Conservation (phyloP, 1,284 basidiomycete genomes). For the Boletus mariae region DNA sequence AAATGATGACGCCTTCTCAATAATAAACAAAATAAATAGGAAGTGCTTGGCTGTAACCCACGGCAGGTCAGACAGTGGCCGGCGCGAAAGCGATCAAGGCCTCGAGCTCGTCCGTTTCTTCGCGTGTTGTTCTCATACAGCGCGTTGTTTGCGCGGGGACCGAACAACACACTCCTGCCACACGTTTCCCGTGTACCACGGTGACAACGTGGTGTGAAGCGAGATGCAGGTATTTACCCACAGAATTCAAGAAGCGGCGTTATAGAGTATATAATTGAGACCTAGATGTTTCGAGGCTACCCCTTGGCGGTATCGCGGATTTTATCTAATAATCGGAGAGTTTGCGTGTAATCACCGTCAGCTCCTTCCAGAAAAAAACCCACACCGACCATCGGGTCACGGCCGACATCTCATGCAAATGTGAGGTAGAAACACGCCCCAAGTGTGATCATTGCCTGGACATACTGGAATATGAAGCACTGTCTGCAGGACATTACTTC, state of each 20-base stretch:
- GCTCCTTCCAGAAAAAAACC: neutral
- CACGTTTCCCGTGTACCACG: neutral
- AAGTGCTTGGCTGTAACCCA: neutral
- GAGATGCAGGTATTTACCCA: neutral
- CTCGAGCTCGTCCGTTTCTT: neutral
- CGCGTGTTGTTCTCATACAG: too few species aligned
- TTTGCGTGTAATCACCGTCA: conserved; percentile 12
- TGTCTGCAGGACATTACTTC: neutral
- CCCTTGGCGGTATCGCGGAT: neutral
- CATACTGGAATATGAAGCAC: neutral
- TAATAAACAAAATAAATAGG: neutral
- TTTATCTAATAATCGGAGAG: neutral
- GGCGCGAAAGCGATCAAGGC: too few species aligned
- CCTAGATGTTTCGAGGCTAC: neutral
- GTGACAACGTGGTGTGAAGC: neutral
- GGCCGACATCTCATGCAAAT: neutral
- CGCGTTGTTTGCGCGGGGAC: neutral
- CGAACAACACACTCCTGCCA: neutral
- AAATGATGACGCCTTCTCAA: neutral
- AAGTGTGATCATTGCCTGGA: neutral
- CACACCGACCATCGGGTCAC: neutral
- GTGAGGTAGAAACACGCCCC: neutral
- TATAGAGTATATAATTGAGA: neutral
- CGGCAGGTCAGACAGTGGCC: too few species aligned
- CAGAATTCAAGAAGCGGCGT: neutral